phyloP scores from a whole-genome alignment of 1,284 basidiomycete genomes.

The Apiotrichum domesticum region DNA sequence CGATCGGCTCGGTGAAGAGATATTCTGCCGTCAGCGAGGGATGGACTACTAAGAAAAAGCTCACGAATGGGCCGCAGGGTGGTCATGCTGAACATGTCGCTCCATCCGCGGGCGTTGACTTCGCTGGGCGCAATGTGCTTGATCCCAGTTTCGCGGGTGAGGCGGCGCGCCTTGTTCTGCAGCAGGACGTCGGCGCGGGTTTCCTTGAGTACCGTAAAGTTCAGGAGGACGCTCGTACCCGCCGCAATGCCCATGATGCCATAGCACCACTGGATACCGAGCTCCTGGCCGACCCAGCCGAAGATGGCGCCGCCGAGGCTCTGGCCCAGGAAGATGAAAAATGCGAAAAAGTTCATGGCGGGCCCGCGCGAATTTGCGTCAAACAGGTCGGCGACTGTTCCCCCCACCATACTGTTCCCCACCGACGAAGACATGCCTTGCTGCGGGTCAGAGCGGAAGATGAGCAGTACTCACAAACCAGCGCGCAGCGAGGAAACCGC shows the following conservation, averaged over 20 bases:
- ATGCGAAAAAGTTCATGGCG: slow-evolving; percentile 46
- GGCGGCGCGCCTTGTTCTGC: slow-evolving; percentile 35
- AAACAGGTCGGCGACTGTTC: slow-evolving; percentile 44
- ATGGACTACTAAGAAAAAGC: slow-evolving; percentile 6
- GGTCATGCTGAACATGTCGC: slow-evolving; percentile 34
- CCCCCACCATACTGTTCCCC: slow-evolving; percentile 40
- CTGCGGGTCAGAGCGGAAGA: slow-evolving; percentile 7
- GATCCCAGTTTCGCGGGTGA: slow-evolving; percentile 44
- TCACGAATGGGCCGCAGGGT: slow-evolving; percentile 38
- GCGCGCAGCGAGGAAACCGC: slow-evolving; percentile 38
- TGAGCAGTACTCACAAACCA: slow-evolving; percentile 24
- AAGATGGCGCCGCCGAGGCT: slow-evolving; percentile 20
- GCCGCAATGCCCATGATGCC: slow-evolving; percentile 35
- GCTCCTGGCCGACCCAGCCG: slow-evolving; percentile 28
- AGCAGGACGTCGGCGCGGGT: slow-evolving; percentile 49
- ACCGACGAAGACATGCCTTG: slow-evolving; percentile 37
- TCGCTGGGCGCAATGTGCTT: slow-evolving; percentile 38
- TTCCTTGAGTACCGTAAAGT: slow-evolving; percentile 40
- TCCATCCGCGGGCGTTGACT: slow-evolving; percentile 35
- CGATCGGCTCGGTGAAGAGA: slow-evolving; percentile 50
- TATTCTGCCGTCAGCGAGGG: slow-evolving; percentile 21
- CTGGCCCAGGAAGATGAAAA: slow-evolving; percentile 45
- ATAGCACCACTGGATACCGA: slow-evolving; percentile 37
- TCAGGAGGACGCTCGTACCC: slow-evolving; percentile 27
- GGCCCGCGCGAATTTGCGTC: slow-evolving; percentile 38